Base-by-base conservation (phyloP, 176 grass and related monocot genomes). In the Carex cristatella region DNA sequence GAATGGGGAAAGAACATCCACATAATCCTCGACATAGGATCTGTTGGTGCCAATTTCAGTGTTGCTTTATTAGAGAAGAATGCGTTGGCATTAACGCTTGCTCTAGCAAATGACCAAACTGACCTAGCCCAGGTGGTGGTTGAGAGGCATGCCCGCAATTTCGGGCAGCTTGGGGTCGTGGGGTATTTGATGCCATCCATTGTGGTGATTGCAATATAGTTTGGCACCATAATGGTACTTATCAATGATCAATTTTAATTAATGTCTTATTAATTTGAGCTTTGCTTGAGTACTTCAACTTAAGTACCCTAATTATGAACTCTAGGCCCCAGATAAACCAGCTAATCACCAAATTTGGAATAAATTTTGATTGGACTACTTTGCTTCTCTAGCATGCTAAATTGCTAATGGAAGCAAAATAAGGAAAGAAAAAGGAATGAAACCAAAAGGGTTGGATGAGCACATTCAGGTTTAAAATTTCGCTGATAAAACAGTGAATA, bases 1-100 rank as follows among this genome's bases (percentile, higher is more conserved):
- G 93, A 98, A 84, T 98, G 91, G 91, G 95, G 95, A 51, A 98
- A 95, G 89, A 98, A 98, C 83, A 98, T 98, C 66, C 95, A 87
- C 10, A 42, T 90, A 82, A 18, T 94, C 68, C 85, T 98, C 81
- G 93, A 98, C 81, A 92, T 98, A 65, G 91, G 93, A 84, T 92
- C 86, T 86, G 85, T 86, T 70, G 90, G 92, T 86, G 86, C 90
- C 84, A 88, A 85, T 32, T 92, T 98, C 89, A 90, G 91, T 82
- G 87, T 77, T 2, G 61, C 88, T 86, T 91, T 98, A 72, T 81
- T 90, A 11, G 69, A 93, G 71, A 98, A 95, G 87, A 82, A 84
- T 79, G 95, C 85, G 33, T 89, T 95, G 85, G 92, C 93, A 6
- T 76, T 98, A 44, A 93, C 91, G 30, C 84, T 95, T 80, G 95